Percentiles rank a stretch among this genome's conserved stretches.
Evolutionary conservation across 495 filamentous ascomycete species (phyloP).

Genomic region (Tuber magnatum): DNA sequence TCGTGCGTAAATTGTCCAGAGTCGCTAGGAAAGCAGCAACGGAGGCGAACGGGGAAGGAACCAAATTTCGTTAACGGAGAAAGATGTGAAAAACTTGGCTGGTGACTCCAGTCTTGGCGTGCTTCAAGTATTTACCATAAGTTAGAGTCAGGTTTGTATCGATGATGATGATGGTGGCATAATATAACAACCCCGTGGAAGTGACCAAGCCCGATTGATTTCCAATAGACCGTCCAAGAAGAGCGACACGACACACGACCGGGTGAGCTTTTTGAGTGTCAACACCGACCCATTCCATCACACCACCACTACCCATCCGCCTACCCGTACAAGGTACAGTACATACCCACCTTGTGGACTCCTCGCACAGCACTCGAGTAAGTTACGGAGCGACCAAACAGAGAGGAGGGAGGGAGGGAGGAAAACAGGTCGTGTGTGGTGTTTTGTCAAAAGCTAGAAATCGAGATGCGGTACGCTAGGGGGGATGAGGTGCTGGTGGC

Average conservation of each 20-base stretch:
- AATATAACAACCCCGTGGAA: neutral
- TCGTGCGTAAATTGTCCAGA: neutral
- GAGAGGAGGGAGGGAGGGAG: neutral
- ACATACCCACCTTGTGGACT: neutral
- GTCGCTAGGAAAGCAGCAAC: neutral
- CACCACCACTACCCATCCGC: neutral
- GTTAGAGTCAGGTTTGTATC: neutral
- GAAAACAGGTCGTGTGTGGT: neutral
- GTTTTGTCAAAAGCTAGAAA: neutral
- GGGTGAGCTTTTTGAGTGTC: neutral
- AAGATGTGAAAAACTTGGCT: conserved; percentile 12
- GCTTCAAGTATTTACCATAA: neutral
- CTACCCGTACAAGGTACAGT: neutral
- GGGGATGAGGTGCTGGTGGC: neutral
- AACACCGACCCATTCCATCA: neutral
- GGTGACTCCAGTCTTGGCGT: conserved; percentile 28
- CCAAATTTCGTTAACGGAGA: neutral
- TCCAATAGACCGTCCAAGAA: neutral
- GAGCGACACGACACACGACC: neutral
- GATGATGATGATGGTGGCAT: neutral
- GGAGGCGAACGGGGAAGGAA: neutral
- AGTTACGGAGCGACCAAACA: neutral
- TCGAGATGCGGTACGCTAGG: neutral
- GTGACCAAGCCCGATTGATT: neutral
- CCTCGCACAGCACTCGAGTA: neutral